Base-by-base conservation (phyloP, 495 filamentous ascomycete genomes). In the Trichocladium antarcticum region DNA sequence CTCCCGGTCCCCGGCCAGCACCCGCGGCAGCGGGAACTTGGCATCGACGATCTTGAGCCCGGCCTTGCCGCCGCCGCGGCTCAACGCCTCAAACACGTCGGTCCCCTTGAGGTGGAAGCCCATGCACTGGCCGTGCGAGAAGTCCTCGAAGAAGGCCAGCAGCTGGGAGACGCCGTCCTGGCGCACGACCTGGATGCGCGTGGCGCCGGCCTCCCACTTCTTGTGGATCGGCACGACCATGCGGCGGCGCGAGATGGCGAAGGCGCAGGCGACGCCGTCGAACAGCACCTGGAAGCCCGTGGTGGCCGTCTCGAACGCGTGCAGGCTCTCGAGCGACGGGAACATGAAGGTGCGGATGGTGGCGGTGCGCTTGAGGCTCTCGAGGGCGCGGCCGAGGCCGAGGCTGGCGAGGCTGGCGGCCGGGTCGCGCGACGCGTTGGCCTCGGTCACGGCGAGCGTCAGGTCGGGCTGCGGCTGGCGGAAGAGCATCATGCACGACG, bases 211-310 rank as follows among this genome's bases (percentile, higher is more conserved):
- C 57, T 90, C 85, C 85, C 86, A 90, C 61, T 85, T 88, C 68
- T 94, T 93, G 65, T 89, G 80, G 42, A 90, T 86, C 0, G 85
- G 86, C n/a, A 90, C 84, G 19, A 92, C 82, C 77, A 84, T 87
- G 49, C 85, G 77, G 37, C 85, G 77, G n/a, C 87, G 84, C 2
- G 87, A 81, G 47, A 94, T 92, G 49, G 81, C 77, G 56, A 93
- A 87, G 4, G 75, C 80, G 0, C 76, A 68, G 9, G 83, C 87
- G 37, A 83, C 65, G 31, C 81, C 80, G 57, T 93, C 87, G 53
- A 81, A 93, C 3, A 83, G 68, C 2, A 90, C 82, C 17, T 66
- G 61, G 66, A 83, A 92, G 1, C 87, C 85, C 1, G 87, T 93
- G 34, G 93, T 66, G 14, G 85, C 80, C 15, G 67, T 68, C 63